Base-by-base conservation (phyloP, 2,329 filamentous ascomycete species). In the Blastomyces parvus region DNA sequence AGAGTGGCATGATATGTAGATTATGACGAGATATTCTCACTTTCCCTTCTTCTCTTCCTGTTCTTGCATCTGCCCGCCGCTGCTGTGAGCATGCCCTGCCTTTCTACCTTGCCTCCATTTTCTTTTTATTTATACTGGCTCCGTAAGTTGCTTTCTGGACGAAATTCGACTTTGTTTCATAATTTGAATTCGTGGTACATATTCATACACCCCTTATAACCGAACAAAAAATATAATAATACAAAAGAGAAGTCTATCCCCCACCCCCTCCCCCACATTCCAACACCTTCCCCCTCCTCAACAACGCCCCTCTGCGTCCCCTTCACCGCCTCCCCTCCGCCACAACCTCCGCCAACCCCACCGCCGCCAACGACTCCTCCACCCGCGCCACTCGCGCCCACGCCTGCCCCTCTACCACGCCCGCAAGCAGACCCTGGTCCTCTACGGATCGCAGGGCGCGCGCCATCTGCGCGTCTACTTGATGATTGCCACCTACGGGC, bases 1-100 rank as follows among this genome's bases (percentile, higher is more conserved):
- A 74, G 68, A 59, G 22, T 50, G 64, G 53, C 57, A 55, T 48
- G 57, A 59, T 59, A 27, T 48, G 57, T 59, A 48, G 42, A 48
- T 59, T 59, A 46, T 46, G 57, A 59, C 27, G 25, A 46, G 57
- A 74, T 30, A 60, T 55, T 64, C 59, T 64, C 46, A 53, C 19
- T 42, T 57, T 17, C 27, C 46, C 36, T 60, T 60, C 40, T 46
- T 55, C 36, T 14, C 1, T 27, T 46, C 19, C 25, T 60, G 46
- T 52, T 14, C 7, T 50, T 59, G 56, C 56, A 6, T 19, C 25
- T 55, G 25, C 9, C 52, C 4, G n/a, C 30, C n/a, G 19, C 55
- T 25, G 19, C 36, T 25, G 33, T 42, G 13, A 9, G n/a, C 2
- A n/a, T 38, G 14, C 30, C n/a, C 27, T 57, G 36, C 36, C n/a